Base-by-base conservation (phyloP, 2,329 filamentous ascomycete genomes). In the Claviceps sp. region DNA sequence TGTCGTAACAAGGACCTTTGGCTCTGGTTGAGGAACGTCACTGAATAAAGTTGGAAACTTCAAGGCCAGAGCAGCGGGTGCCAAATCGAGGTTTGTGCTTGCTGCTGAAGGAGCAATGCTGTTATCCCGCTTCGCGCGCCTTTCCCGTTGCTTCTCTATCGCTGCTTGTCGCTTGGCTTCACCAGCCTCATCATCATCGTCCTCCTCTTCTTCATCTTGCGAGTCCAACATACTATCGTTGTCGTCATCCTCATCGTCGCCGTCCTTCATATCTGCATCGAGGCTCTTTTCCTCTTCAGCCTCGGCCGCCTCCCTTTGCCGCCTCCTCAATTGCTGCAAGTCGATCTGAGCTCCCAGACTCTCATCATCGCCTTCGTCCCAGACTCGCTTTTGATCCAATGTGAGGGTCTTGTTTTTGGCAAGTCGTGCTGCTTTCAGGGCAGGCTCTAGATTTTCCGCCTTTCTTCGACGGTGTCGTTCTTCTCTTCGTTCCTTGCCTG, bases 1-100 rank as follows among this genome's bases (percentile, higher is more conserved):
- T 7, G 93, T 97, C 0, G 93, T 98, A 63, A 98, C 79, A 41
- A 98, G 82, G 57, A 97, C 82, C 69, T 96, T 95, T 50, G 93
- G 90, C 54, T 70, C 69, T 52, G 73, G 77, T 47, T 74, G 79
- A 37, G 74, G 79, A 59, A 76, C 66, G 48, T 82, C 78, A 55
- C 71, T 72, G 62, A 84, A 84, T 38, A 84, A 74, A 1, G 74
- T 72, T 30, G 80, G 79, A 60, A 84, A 84, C 62, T 82, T 81
- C 57, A 74, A 69, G 14, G 78, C 70, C 40, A 84, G 70, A 7
- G 77, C 78, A 30, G 78, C 70, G 1, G 80, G 80, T 8, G 80
- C 81, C 47, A 82, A 69, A 59, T 84, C 81, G 55, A 84, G 73
- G 43, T 82, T 82, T 34, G 79, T 82, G 56, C 77, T 81, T 6